Conservation (phyloP, 2,329 filamentous ascomycete species). For the Aspergillus piperis region DNA sequence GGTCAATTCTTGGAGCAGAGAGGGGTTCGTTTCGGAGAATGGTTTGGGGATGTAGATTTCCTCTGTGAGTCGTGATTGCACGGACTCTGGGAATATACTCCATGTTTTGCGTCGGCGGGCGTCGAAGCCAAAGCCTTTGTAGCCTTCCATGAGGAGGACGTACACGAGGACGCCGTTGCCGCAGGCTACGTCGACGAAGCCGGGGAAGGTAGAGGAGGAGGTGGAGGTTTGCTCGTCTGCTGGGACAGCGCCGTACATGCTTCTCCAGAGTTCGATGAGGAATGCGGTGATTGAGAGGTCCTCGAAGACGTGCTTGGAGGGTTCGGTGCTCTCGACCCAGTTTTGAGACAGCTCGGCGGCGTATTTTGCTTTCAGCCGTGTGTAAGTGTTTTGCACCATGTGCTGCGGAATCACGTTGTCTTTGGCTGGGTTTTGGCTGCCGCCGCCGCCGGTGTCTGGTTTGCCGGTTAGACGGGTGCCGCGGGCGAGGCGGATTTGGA, state of each 20-base stretch:
- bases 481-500: slow-evolving; percentile 39
- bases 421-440: slow-evolving; percentile 79
- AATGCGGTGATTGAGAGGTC: slow-evolving; percentile 90
- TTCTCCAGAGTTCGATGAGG: slow-evolving; percentile 83
- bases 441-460: slow-evolving; percentile 37
- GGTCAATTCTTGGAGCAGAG: slow-evolving; percentile 4
- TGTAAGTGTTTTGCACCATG: slow-evolving; percentile 78
- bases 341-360: slow-evolving; percentile 67
- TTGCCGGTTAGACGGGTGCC: slow-evolving; percentile 21
- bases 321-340: slow-evolving; percentile 88
- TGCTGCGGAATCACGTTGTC: slow-evolving; percentile 78
- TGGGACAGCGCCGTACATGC: slow-evolving; percentile 66
- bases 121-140: slow-evolving; percentile 86
- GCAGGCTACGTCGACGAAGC: slow-evolving; percentile 94
- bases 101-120: slow-evolving; percentile 84
- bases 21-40: slow-evolving; percentile 36
- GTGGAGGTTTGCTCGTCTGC: slow-evolving; percentile 17
- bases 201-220: slow-evolving; percentile 61
- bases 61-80: slow-evolving; percentile 57
- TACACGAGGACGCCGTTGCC: slow-evolving; percentile 90
- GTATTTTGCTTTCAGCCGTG: slow-evolving; percentile 75
- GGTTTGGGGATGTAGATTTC: slow-evolving; percentile 62
- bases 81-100: slow-evolving; percentile 63
- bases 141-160: slow-evolving; percentile 78
- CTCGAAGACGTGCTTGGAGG: slow-evolving; percentile 91